Evolutionary conservation across 1,139 yeast genomes (phyloP), one percentile per base, ranked within the genome.

Genomic region (Debaryomyces udenii): DNA sequence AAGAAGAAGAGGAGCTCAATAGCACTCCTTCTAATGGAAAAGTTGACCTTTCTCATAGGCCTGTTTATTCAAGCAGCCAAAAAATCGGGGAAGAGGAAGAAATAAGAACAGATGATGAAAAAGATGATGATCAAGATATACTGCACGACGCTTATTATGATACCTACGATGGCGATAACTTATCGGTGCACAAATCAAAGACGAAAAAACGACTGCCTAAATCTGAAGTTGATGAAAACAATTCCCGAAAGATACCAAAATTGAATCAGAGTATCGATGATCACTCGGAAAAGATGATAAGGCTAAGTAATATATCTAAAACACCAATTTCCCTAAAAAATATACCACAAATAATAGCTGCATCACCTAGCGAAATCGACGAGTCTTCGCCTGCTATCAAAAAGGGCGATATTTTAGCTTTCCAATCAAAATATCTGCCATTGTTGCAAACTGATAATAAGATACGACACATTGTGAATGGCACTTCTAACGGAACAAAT

Each of bases 21-120:
- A 26, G 37, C 9, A 34, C 37, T 2, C 37, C 37, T 27, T 20
- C 24, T 7, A 33, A 34, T 14, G 15, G 17, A 11, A 34, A 14
- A 26, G 35, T 37, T 29, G 40, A 35, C 14, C 29, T 39, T 27
- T 23, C 32, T 4, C 24, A 26, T 6, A 40, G 34, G 7, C 40
- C 48, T 3, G 38, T 45, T 9, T 48, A 37, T 26, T 46, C 49
- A 11, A 45, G 49, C 27, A 47, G 49, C 14, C 48, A 42, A 17
- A 42, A 39, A 23, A 18, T 27, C n/a, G 38, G 26, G 6, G 37
- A 18, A 29, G 47, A 40, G 6, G 55, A 52, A 23, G 51, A 41
- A 27, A 41, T 46, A 10, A 34, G 42, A 35, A 46, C 52, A 1
- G 55, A 49, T 23, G 57, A 52, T 4, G 54, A 52, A 39, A 42